Percentiles rank a stretch among this genome's conserved stretches.
These are phyloP conservation scores for Opeltia flavorubescens DNA, from an alignment of 495 filamentous ascomycete species.

Conservation along the genomic window DNA sequence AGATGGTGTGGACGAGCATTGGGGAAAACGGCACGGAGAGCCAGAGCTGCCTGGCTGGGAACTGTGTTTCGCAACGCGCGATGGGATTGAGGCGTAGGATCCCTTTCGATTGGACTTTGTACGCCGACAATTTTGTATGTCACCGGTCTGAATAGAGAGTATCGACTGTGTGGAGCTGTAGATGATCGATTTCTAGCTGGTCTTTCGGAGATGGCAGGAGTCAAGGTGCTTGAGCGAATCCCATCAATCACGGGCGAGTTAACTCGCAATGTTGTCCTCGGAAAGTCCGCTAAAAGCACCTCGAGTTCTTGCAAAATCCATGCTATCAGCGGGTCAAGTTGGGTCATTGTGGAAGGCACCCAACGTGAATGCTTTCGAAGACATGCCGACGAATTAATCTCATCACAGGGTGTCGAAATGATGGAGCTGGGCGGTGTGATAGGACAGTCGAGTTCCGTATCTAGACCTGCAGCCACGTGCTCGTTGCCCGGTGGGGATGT, in stretches of 20 bases:
- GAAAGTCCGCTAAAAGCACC: neutral
- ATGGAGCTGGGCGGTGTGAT: neutral
- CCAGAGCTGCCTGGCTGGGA: neutral
- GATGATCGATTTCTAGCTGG: neutral
- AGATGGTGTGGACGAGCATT: constrained; percentile 3
- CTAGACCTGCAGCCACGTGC: neutral
- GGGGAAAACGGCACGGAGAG: constrained; percentile 11
- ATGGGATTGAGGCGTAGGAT: neutral
- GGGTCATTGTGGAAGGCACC: neutral
- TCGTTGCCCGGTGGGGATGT: neutral
- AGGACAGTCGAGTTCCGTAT: neutral
- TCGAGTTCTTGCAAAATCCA: constrained; percentile 2
- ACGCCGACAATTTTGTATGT: neutral
- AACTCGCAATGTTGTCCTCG: neutral
- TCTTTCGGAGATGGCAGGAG: neutral
- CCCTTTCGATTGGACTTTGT: neutral
- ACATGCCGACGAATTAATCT: neutral
- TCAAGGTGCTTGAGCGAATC: neutral
- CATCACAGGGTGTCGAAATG: neutral
- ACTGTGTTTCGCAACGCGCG: neutral
- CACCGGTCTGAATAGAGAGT: neutral
- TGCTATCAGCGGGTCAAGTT: neutral
- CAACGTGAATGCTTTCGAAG: neutral
- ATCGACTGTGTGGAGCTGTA: neutral
- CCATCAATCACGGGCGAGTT: constrained; percentile 1